These are phyloP conservation scores for Begonia peltatifolia DNA, from an alignment of 306 rosid species.

Conservation along the genomic window DNA sequence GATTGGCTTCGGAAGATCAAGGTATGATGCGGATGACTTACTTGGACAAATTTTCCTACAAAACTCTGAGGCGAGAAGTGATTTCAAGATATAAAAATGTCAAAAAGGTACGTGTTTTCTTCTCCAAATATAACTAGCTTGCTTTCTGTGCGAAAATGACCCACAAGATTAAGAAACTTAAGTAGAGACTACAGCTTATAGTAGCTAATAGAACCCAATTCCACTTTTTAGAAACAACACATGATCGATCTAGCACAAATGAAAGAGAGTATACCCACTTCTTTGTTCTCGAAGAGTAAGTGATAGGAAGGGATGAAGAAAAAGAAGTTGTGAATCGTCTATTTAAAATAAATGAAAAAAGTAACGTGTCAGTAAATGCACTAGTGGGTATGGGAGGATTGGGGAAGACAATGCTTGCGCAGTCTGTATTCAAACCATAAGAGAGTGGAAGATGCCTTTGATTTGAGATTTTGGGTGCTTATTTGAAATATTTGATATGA, in stretches of 20 bases:
- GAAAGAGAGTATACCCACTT: neutral
- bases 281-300: neutral
- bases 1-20: no score
- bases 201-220: neutral
- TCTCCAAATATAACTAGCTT: neutral
- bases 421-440: conserved; percentile 1
- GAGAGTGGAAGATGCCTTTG: neutral
- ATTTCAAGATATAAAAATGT: neutral
- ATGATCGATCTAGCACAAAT: neutral
- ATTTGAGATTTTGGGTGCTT: no score
- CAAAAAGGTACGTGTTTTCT: conserved; percentile 9
- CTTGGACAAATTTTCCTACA: conserved; percentile 17
- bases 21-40: conserved; percentile 15
- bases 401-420: conserved; percentile 6
- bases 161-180: no score
- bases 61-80: no score
- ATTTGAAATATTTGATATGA: neutral
- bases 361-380: neutral
- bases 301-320: conserved; percentile 2
- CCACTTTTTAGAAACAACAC: neutral
- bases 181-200: conserved; percentile 10
- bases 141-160: conserved; percentile 7
- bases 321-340: neutral
- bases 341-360: neutral
- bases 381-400: no score